Percentiles rank a stretch among this genome's conserved stretches.
These are phyloP conservation scores for Colletotrichum sp. DNA, from an alignment of 2,329 filamentous ascomycete species.

Conservation along the genomic window DNA sequence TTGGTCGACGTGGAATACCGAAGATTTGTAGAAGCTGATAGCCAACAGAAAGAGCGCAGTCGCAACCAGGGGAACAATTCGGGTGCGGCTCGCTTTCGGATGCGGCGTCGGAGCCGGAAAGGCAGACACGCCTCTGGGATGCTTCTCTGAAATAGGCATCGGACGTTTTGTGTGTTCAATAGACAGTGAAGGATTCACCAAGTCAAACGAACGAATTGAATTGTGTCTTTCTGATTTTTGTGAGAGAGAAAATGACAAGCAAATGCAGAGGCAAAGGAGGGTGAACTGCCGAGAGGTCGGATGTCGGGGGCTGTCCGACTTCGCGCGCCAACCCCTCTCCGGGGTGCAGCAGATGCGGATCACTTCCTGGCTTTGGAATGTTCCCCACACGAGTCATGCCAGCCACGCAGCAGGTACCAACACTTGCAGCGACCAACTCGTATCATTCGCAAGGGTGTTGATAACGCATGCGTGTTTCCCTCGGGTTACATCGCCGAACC, in stretches of 20 bases:
- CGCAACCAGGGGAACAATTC: background rate
- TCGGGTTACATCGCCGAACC: background rate
- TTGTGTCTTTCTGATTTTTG: background rate
- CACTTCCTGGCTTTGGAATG: background rate
- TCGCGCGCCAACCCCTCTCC: slow-evolving; percentile 3
- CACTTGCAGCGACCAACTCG: background rate
- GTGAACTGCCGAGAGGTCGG: background rate
- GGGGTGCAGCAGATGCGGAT: background rate
- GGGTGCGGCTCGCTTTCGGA: background rate
- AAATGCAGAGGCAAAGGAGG: background rate
- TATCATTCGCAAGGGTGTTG: slow-evolving; percentile 1
- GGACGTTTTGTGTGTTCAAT: background rate
- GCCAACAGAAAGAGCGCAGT: background rate
- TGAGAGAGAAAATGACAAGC: background rate
- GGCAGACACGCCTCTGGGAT: background rate
- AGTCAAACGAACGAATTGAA: background rate
- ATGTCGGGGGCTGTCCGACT: slow-evolving; percentile 3
- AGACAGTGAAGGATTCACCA: background rate
- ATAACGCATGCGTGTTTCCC: slow-evolving; percentile 1
- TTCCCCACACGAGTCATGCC: slow-evolving; percentile 1
- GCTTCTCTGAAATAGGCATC: background rate
- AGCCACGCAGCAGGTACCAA: background rate
- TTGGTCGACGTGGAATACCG: background rate
- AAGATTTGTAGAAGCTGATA: background rate
- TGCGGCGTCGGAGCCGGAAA: background rate